Evolutionary conservation across 805 yeast genomes (phyloP), one percentile per base, ranked within the genome.

Genomic region (Myxozyma neotropica): DNA sequence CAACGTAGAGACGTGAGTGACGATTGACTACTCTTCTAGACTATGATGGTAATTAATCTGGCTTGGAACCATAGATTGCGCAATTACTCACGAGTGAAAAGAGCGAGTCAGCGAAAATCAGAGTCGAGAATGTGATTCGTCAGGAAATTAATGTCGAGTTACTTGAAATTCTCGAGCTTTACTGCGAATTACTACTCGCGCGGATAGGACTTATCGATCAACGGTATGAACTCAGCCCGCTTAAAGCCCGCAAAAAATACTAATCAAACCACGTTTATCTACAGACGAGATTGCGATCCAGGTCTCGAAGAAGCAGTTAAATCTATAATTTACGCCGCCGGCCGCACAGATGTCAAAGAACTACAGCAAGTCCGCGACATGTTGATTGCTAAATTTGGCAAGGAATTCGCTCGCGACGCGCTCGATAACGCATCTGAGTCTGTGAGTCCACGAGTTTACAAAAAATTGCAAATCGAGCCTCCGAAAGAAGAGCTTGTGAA

Each of bases 111-210:
- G 96, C 96, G 10, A 81, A 81, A 57, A 89, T 89, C 57, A 74
- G 96, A 51, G 93, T 89, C 2, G 97, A 90, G 71, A 87, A 88
- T 67, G 82, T 90, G 57, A 88, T 91, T 33, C 80, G 92, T 36
- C 93, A 89, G 66, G 97, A 90, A 69, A 82, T 88, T 33, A 83
- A 85, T 68, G 82, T 88, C 23, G 96, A 90, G 73, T 75, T 90
- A 24, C 75, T 90, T 54, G 96, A 91, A 71, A 82, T 83, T 47
- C 73, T 90, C 48, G 96, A 91, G 72, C 75, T 91, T 19, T 89
- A 89, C 71, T 86, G 96, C 69, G 96, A 91, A 72, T 75, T 90
- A 3, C 71, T 89, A 21, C 78, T 87, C 49, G 96, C 96, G 0
- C 77, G 97, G 58, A 81, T 87, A 12, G 80, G 85, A 15, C 76